These are phyloP conservation scores for Salix koriyanagi DNA, from an alignment of 345 rosid genomes.

Conservation along the genomic window DNA sequence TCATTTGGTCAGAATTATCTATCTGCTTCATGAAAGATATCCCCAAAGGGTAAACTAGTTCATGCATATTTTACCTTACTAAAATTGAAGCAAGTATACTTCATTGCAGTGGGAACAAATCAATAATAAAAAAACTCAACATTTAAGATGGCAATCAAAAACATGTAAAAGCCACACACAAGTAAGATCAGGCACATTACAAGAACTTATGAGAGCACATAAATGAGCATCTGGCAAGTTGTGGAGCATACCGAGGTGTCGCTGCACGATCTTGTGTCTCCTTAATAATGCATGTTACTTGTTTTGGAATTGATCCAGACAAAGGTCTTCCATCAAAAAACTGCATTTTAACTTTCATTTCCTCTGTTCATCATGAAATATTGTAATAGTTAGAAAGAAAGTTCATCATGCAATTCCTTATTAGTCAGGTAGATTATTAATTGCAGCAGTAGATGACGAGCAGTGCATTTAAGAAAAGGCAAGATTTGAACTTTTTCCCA, in stretches of 20 bases:
- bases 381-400: not conserved
- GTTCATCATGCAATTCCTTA: too few relatives aligned
- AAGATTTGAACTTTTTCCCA: not conserved
- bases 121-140: not conserved
- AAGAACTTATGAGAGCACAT: not conserved
- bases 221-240: slow-evolving; percentile 2
- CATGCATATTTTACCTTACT: not conserved
- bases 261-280: slow-evolving; percentile 64
- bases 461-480: not conserved
- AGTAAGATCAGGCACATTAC: not conserved
- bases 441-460: not conserved
- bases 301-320: slow-evolving; percentile 75
- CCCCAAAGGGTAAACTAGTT: not conserved
- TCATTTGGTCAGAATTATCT: not conserved
- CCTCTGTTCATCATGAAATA: slow-evolving; percentile 53
- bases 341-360: slow-evolving; percentile 69
- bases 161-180: not conserved
- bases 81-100: not conserved
- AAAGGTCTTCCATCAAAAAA: slow-evolving; percentile 72
- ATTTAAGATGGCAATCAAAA: not conserved
- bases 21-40: not conserved
- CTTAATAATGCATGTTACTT: slow-evolving; percentile 61
- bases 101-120: not conserved
- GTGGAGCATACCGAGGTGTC: slow-evolving; percentile 56
- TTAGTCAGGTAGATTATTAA: not conserved